phyloP scores from a whole-genome alignment of 1,139 yeast species.

The Martiniozyma asiatica region DNA sequence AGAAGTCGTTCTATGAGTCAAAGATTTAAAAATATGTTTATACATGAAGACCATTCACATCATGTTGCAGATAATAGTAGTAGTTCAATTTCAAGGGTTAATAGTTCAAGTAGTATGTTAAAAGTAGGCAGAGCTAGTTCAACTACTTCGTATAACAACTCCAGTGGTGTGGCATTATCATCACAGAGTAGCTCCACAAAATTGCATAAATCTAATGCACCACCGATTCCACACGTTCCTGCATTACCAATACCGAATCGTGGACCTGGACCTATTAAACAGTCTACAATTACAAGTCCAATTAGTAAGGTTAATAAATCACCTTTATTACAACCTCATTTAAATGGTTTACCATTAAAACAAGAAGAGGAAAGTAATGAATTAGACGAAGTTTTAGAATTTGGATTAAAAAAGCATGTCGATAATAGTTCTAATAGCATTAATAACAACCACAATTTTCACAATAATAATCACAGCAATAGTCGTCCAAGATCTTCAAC shows the following conservation, averaged over 20 bases:
- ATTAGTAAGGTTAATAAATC: constrained; percentile 4
- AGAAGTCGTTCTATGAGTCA: constrained; percentile 18
- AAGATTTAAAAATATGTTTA: constrained; percentile 20
- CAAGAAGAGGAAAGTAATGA: background rate
- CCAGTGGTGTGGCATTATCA: too few relatives aligned
- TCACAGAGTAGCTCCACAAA: background rate
- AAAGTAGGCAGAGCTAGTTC: constrained; percentile 2
- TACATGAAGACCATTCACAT: constrained; percentile 9
- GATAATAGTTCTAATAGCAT: too few relatives aligned
- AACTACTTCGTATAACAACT: background rate
- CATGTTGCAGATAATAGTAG: background rate
- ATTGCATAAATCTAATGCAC: background rate
- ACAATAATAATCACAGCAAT: constrained; percentile 4
- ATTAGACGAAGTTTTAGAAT: too few relatives aligned
- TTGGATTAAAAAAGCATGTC: too few relatives aligned
- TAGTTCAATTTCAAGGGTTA: constrained; percentile 4
- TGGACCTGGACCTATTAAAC: background rate
- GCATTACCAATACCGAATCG: constrained; percentile 11
- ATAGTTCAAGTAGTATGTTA: constrained; percentile 6
- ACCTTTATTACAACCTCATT: background rate
- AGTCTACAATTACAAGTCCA: constrained; percentile 2
- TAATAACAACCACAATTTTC: background rate
- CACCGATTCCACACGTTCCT: constrained; percentile 2
- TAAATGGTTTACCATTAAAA: background rate
- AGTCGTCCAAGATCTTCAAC: constrained; percentile 9